Percentiles rank a stretch among this genome's conserved stretches.
Evolutionary conservation across 2,329 filamentous ascomycete species (phyloP).

Genomic region (Venturia effusa): DNA sequence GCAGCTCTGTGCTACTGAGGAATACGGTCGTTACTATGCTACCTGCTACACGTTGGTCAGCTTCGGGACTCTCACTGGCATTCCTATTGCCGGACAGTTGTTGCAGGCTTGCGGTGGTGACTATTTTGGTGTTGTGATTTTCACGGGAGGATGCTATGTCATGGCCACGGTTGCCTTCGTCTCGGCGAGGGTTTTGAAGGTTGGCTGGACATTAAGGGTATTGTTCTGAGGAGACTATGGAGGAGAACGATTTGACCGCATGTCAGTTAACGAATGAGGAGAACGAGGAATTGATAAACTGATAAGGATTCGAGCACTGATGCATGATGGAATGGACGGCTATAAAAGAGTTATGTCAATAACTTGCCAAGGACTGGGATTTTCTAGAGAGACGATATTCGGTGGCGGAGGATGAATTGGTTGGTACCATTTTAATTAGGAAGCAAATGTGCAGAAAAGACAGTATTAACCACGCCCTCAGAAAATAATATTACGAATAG

Average conservation of each 20-base stretch:
- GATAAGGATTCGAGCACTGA: not conserved
- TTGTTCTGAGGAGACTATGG: not conserved
- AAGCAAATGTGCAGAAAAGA: too few relatives aligned
- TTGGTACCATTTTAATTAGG: too few relatives aligned
- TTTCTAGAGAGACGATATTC: too few relatives aligned
- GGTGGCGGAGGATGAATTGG: too few relatives aligned
- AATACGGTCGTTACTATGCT: constrained; percentile 57
- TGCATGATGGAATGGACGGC: too few relatives aligned
- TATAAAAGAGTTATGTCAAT: too few relatives aligned
- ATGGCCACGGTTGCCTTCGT: not conserved
- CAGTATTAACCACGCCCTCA: too few relatives aligned
- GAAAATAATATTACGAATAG: too few relatives aligned
- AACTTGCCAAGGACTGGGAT: too few relatives aligned
- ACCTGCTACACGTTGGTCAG: constrained; percentile 53
- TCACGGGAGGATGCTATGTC: constrained; percentile 10
- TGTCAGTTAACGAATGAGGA: too few relatives aligned
- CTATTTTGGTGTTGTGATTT: constrained; percentile 9
- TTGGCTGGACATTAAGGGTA: constrained; percentile 7
- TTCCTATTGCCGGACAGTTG: constrained; percentile 49
- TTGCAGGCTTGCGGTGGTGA: constrained; percentile 9
- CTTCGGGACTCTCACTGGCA: constrained; percentile 55
- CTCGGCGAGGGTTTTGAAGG: constrained; percentile 8
- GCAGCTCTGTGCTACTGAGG: constrained; percentile 57
- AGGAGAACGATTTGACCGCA: too few relatives aligned
- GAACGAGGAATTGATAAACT: too few relatives aligned